A percentile compares a stretch with the other conserved stretches of the same genome.
Evolutionary conservation across 2,329 filamentous ascomycete species (phyloP).

Genomic region (Cladophialophora bantiana): DNA sequence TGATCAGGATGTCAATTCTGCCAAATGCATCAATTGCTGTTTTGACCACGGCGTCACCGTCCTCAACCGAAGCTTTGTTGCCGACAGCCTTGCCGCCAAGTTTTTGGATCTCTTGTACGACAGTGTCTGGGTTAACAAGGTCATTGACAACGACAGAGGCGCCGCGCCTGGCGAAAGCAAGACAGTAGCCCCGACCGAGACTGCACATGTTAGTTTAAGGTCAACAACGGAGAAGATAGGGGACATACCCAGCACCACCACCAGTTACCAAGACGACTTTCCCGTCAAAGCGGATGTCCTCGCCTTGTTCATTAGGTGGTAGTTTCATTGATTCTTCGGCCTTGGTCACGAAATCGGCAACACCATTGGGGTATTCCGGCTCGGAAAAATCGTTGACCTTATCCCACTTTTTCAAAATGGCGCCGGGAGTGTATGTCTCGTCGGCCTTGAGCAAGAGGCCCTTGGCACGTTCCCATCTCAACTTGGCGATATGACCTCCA

Average conservation of each 20-base stretch:
- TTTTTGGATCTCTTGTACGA: conserved; percentile 91
- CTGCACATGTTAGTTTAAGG: conserved; percentile 51
- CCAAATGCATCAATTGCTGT: conserved; percentile 91
- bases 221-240: conserved; percentile 9
- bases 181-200: conserved; percentile 87
- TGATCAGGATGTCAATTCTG: conserved; percentile 92
- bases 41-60: conserved; percentile 91
- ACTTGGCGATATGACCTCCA: conserved; percentile 88
- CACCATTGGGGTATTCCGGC: conserved; percentile 80
- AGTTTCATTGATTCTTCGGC: conserved; percentile 84
- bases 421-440: conserved; percentile 83
- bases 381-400: conserved; percentile 85
- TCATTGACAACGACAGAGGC: conserved; percentile 94
- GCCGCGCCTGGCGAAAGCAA: conserved; percentile 85
- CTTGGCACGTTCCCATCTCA: conserved; percentile 91
- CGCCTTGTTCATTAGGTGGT: conserved; percentile 72
- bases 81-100: conserved; percentile 87
- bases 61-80: conserved; percentile 91
- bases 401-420: conserved; percentile 88
- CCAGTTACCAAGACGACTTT: conserved; percentile 88
- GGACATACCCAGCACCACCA: conserved; percentile 74
- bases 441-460: conserved; percentile 91
- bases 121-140: conserved; percentile 86
- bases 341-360: conserved; percentile 85
- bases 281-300: conserved; percentile 80